Percentiles rank a stretch among this genome's conserved stretches.
Evolutionary conservation across 257 asterid species (phyloP).

Genomic region (Salvia splendens): DNA sequence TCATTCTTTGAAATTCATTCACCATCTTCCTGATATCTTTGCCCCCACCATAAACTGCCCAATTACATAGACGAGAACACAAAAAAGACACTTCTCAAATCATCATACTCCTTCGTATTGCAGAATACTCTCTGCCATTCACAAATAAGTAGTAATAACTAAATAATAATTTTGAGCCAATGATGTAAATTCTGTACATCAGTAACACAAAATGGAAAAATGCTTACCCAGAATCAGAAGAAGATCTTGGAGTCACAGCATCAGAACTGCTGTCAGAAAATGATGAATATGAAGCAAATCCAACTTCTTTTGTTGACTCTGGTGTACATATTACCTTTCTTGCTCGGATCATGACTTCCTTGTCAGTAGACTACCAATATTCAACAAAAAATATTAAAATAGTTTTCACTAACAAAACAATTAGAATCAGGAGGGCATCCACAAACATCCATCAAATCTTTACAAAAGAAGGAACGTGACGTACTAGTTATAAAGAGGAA

Average conservation of each 20-base stretch:
- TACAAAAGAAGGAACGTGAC: not conserved
- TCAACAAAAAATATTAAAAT: slow-evolving; percentile 14
- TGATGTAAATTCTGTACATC: not conserved
- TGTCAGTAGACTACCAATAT: slow-evolving; percentile 27
- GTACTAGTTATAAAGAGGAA: not conserved
- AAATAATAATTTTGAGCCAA: not conserved
- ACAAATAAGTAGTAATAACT: not conserved
- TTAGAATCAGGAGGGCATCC: not conserved
- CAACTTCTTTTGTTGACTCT: slow-evolving; percentile 34
- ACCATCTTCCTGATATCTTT: slow-evolving; percentile 2
- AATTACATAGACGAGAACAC: not conserved
- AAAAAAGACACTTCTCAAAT: not conserved
- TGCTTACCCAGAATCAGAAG: slow-evolving; percentile 52
- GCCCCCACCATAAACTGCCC: not conserved
- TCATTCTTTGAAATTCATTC: not conserved
- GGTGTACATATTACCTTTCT: slow-evolving; percentile 39
- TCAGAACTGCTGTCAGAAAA: slow-evolving; percentile 48
- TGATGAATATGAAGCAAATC: slow-evolving; percentile 35
- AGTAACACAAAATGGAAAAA: not conserved
- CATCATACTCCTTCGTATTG: too few relatives aligned
- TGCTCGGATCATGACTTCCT: slow-evolving; percentile 43
- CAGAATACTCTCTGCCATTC: slow-evolving; percentile 4
- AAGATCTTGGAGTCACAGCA: slow-evolving; percentile 41
- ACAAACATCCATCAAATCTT: not conserved
- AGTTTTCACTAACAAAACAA: slow-evolving; percentile 9